Conservation (phyloP, 1,284 basidiomycete genomes). For the Flammula alnicola region DNA sequence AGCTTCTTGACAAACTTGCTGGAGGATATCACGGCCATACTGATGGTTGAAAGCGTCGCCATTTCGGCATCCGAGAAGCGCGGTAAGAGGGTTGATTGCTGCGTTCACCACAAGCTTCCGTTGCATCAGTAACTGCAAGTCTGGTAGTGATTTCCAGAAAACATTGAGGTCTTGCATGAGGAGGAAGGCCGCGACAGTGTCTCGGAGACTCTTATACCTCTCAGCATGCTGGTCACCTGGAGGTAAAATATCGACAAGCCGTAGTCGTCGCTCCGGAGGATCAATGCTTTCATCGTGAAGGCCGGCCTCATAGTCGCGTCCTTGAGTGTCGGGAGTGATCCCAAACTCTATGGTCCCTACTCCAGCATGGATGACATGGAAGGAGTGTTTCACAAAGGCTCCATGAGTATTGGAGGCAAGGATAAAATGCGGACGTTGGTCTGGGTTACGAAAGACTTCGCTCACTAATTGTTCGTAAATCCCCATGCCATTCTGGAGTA, state of each 20-base stretch:
- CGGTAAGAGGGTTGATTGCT: slow-evolving; percentile 88
- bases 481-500: slow-evolving; percentile 93
- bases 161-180: slow-evolving; percentile 62
- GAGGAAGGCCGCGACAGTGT: slow-evolving; percentile 72
- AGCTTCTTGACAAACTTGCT: slow-evolving; percentile 63
- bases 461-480: slow-evolving; percentile 81
- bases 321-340: slow-evolving; percentile 73
- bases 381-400: slow-evolving; percentile 55
- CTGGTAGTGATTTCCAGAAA: slow-evolving; percentile 71
- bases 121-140: slow-evolving; percentile 75
- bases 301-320: slow-evolving; percentile 63
- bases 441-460: slow-evolving; percentile 75
- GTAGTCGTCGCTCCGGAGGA: slow-evolving; percentile 42
- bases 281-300: slow-evolving; percentile 41
- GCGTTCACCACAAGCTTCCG: slow-evolving; percentile 88
- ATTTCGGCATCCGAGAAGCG: slow-evolving; percentile 82
- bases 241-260: slow-evolving; percentile 61
- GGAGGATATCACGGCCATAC: slow-evolving; percentile 49
- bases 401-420: slow-evolving; percentile 87
- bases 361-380: slow-evolving; percentile 75
- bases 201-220: slow-evolving; percentile 64
- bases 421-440: slow-evolving; percentile 83
- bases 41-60: slow-evolving; percentile 65
- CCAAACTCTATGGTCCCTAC: slow-evolving; percentile 79
- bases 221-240: slow-evolving; percentile 41